Conservation (phyloP, 2,329 filamentous ascomycete species). For the Chaetomium globosum region DNA sequence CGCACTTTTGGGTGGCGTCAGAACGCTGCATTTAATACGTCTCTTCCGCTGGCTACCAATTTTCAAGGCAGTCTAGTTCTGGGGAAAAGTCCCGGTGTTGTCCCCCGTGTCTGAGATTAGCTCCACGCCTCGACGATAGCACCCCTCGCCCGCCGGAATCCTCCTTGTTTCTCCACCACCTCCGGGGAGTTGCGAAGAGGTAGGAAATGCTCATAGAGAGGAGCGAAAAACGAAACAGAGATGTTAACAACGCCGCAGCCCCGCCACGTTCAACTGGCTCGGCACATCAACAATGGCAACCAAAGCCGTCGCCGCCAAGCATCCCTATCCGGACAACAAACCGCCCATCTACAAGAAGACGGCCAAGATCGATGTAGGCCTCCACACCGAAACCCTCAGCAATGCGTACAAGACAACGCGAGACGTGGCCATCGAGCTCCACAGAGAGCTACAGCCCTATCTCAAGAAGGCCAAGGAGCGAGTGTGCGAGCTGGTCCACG, state of each 20-base stretch:
- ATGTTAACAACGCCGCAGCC: not conserved
- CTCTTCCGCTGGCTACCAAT: not conserved
- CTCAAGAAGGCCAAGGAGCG: not conserved
- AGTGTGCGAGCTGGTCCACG: not conserved
- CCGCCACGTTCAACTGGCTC: not conserved
- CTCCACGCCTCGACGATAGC: not conserved
- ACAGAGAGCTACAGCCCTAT: not conserved
- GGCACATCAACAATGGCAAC: not conserved
- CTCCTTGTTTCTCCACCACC: not conserved
- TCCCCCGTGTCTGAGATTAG: not conserved
- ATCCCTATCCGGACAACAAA: not conserved
- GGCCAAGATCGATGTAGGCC: not conserved
- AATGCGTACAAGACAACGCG: constrained; percentile 3
- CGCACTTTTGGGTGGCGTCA: not conserved
- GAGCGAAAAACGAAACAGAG: not conserved
- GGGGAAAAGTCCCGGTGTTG: too few species aligned
- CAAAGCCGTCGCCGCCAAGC: not conserved
- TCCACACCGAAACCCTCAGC: not conserved
- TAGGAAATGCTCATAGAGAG: not conserved
- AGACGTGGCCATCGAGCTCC: not conserved
- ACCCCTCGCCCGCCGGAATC: not conserved
- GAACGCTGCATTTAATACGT: not conserved
- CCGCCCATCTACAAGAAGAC: constrained; percentile 3
- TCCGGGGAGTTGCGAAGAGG: not conserved
- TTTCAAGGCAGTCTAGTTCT: not conserved